Percentiles rank a stretch among this genome's conserved stretches.
phyloP scores from a whole-genome alignment of 169 alveolate species.

The Plasmodium inui region DNA sequence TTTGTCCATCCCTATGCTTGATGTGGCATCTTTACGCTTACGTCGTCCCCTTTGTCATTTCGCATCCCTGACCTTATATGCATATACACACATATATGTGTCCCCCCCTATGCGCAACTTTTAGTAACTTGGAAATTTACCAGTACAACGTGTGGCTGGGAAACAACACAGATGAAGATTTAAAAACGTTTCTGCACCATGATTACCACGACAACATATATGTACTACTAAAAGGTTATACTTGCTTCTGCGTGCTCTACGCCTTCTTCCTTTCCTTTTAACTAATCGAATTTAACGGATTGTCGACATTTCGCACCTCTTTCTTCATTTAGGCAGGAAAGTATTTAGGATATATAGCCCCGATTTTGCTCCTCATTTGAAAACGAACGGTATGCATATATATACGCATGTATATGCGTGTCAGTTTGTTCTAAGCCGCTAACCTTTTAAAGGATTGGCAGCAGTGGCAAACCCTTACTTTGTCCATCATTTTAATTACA shows the following conservation, averaged over 20 bases:
- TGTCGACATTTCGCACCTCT: background rate
- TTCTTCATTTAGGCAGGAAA: slow-evolving; percentile 59
- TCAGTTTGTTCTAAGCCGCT: background rate
- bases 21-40: background rate
- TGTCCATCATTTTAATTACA: background rate
- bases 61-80: background rate
- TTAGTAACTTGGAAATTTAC: slow-evolving; percentile 71
- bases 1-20: background rate
- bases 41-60: background rate
- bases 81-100: background rate
- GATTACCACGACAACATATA: slow-evolving; percentile 74
- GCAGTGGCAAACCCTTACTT: background rate
- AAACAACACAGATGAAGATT: slow-evolving; percentile 53
- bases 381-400: slow-evolving; percentile 41
- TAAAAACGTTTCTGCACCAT: slow-evolving; percentile 74
- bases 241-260: background rate
- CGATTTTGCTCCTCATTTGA: slow-evolving; percentile 56
- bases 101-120: background rate
- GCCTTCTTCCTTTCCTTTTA: background rate
- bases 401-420: background rate
- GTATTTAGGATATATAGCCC: slow-evolving; percentile 74
- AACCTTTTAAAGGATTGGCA: background rate
- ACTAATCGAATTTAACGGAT: background rate
- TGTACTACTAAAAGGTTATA: slow-evolving; percentile 70
- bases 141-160: slow-evolving; percentile 73